Conservation (phyloP, 2,329 filamentous ascomycete species). For the Pseudogymnoascus sp. region DNA sequence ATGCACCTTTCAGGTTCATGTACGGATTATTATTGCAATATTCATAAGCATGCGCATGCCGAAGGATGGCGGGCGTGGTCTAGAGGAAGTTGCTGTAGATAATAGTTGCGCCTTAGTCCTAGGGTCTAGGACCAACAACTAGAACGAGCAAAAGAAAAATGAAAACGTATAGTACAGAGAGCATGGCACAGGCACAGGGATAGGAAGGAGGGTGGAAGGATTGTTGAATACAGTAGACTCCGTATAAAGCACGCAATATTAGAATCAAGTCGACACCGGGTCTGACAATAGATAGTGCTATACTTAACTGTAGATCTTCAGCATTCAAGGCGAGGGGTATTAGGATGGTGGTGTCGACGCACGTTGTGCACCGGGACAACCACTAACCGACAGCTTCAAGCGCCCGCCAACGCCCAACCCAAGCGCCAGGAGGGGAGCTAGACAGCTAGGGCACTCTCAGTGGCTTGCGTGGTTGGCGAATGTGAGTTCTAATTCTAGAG, state of each 20-base stretch:
- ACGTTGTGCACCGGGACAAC: not conserved
- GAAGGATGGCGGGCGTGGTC: not conserved
- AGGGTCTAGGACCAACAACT: not conserved
- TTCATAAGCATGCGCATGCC: not conserved
- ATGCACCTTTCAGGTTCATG: not conserved
- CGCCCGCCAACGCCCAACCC: not conserved
- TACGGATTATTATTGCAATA: slow-evolving; percentile 2
- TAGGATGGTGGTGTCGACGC: not conserved
- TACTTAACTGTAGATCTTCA: not conserved
- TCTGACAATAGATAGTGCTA: not conserved
- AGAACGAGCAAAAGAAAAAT: not conserved
- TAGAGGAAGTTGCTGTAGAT: not conserved
- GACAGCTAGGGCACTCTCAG: not conserved
- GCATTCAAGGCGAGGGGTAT: not conserved
- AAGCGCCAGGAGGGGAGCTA: slow-evolving; percentile 1
- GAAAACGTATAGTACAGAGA: not conserved
- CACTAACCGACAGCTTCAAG: slow-evolving; percentile 1
- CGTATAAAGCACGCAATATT: not conserved
- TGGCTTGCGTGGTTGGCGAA: not conserved
- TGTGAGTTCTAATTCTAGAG: not conserved
- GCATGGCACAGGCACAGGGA: not conserved
- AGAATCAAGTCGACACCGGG: not conserved
- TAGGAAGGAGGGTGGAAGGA: no score
- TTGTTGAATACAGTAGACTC: no score
- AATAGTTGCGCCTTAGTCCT: not conserved